These are phyloP conservation scores for Cornus suecica DNA, from an alignment of 148 eudicot species.

Conservation along the genomic window DNA sequence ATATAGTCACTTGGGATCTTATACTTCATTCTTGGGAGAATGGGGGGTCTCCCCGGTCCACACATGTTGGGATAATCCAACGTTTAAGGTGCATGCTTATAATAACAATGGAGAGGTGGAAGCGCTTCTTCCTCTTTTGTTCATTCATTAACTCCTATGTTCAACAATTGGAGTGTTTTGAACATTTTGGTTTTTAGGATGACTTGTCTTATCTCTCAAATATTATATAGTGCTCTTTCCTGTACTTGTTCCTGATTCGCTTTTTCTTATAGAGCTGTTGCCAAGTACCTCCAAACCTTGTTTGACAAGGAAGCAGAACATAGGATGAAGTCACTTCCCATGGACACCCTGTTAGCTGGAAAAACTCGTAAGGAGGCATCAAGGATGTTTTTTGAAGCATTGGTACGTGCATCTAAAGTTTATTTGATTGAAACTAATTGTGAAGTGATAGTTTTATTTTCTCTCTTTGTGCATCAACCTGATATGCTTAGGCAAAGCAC, in stretches of 20 bases:
- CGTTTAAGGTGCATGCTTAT: not conserved
- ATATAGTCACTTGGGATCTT: not conserved
- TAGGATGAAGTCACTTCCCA: slow-evolving; percentile 51
- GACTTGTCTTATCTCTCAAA: no score
- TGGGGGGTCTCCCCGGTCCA: no score
- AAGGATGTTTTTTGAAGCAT: slow-evolving; percentile 95
- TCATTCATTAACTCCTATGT: not conserved
- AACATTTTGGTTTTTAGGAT: not conserved
- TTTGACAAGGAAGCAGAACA: slow-evolving; percentile 71
- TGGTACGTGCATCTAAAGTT: slow-evolving; percentile 50
- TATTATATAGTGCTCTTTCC: not conserved
- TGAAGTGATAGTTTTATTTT: not conserved
- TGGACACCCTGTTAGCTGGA: slow-evolving; percentile 69
- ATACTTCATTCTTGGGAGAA: not conserved
- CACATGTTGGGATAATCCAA: not conserved
- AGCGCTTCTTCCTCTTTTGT: not conserved
- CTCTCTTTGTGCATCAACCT: not conserved
- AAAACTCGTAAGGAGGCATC: slow-evolving; percentile 98
- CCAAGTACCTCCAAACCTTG: slow-evolving; percentile 82
- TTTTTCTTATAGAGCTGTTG: slow-evolving; percentile 65
- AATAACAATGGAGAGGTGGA: not conserved
- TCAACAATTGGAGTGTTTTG: not conserved
- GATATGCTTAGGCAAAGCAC: no score
- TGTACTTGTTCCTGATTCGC: not conserved
- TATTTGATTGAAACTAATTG: not conserved